Conservation (phyloP, 805 yeast species). For the Wickerhamomyces ciferrii region DNA sequence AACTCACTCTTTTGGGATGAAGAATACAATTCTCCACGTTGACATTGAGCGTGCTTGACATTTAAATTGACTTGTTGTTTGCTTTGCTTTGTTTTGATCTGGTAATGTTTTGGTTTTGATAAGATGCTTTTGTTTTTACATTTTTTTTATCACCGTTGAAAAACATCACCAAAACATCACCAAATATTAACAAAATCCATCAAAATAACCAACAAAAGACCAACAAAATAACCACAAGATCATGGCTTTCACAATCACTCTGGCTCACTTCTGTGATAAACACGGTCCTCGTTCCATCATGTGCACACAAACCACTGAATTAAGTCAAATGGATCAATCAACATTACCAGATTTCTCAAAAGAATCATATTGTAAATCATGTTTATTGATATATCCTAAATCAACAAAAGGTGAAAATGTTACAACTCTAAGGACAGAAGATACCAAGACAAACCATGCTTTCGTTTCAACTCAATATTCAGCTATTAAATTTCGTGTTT, state of each 20-base stretch:
- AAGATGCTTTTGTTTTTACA: too few species aligned
- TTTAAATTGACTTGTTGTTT: too few species aligned
- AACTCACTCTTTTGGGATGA: slow-evolving; percentile 14
- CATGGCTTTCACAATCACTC: slow-evolving; percentile 35
- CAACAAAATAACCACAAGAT: not conserved
- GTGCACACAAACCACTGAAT: slow-evolving; percentile 46
- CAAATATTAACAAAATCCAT: too few species aligned
- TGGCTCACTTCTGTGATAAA: slow-evolving; percentile 74
- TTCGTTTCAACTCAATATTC: slow-evolving; percentile 63
- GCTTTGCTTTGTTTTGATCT: too few species aligned
- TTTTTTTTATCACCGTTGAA: too few species aligned
- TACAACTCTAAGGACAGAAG: slow-evolving; percentile 27
- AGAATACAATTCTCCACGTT: slow-evolving; percentile 10
- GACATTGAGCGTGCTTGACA: not conserved
- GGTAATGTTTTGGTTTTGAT: too few species aligned
- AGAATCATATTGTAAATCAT: slow-evolving; percentile 53
- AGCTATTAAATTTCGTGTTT: slow-evolving; percentile 42
- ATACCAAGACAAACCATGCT: slow-evolving; percentile 6
- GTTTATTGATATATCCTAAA: slow-evolving; percentile 49
- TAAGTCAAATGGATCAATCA: slow-evolving; percentile 18
- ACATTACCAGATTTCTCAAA: slow-evolving; percentile 36
- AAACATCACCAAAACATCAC: not conserved
- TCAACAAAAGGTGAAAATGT: slow-evolving; percentile 12
- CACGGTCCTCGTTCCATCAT: slow-evolving; percentile 69
- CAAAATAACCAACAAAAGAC: not conserved